A percentile compares a stretch with the other conserved stretches of the same genome.
phyloP scores from a whole-genome alignment of 2,329 filamentous ascomycete species.

The Pseudonectria foliicola region DNA sequence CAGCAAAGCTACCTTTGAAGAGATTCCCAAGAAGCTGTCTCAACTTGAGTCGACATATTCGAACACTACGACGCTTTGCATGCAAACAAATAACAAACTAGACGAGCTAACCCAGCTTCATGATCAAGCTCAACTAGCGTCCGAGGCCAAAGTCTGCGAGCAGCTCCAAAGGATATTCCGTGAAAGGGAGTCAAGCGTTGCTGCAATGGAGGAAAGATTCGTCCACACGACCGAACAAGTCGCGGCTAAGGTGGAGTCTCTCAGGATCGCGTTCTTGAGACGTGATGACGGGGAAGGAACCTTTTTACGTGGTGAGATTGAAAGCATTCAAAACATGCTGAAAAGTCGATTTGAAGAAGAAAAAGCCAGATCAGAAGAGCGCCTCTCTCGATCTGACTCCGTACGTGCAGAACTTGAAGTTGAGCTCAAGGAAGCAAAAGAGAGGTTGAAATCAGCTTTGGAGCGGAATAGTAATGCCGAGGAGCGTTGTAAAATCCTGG shows the following conservation, averaged over 20 bases:
- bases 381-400: conserved; percentile 8
- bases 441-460: conserved; percentile 7
- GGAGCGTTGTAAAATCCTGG: conserved; percentile 5
- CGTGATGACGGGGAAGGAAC: conserved; percentile 9
- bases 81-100: conserved; percentile 11
- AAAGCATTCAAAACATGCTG: conserved; percentile 14
- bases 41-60: conserved; percentile 5
- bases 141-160: conserved; percentile 6
- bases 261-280: conserved; percentile 6
- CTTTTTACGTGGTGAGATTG: conserved; percentile 11
- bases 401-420: conserved; percentile 10
- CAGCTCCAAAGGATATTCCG: conserved; percentile 13
- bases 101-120: conserved; percentile 5
- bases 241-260: conserved; percentile 10
- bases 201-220: conserved; percentile 15
- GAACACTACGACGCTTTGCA: conserved; percentile 8
- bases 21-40: conserved; percentile 4
- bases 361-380: conserved; percentile 11
- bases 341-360: conserved; percentile 17
- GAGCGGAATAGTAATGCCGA: not conserved
- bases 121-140: conserved; percentile 1
- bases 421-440: conserved; percentile 15
- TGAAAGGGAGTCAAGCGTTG: conserved; percentile 14
- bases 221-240: conserved; percentile 11
- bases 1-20: conserved; percentile 1